Evolutionary conservation across 129 eudicot genomes (phyloP), one percentile per base, ranked within the genome.

Genomic region (Flaveria linearis): DNA sequence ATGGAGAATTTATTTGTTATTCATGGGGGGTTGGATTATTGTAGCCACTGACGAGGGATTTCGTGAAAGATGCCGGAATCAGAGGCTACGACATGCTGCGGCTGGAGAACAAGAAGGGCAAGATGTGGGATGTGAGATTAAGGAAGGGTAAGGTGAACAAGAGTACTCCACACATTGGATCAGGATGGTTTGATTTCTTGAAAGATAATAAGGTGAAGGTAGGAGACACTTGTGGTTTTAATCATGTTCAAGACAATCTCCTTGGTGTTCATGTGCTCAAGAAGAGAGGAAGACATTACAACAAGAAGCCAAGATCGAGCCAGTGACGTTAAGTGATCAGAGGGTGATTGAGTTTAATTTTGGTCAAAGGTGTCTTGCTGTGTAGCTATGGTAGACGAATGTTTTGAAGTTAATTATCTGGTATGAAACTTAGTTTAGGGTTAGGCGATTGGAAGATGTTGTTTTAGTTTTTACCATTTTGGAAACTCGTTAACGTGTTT

Each of bases 141-240:
- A 15, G 6, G 30, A 26, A 26, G 45, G 14, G 5, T 30, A 16
- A 9, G 33, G 10, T 2, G 61, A 1, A 25, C 28, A 10, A 5
- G 30, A 43, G 22, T 0, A 20, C 3, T 2, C 51, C 53, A 43
- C 6, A 16, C 17, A 12, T 68, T 12, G 20, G 28, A 20, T 9
- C 20, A 71, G 74, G 61, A 25, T 70, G 61, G 74, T 2, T 8
- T 9, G 30, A 30, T 18, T 72, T 72, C 30, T 0, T 33, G n/a
- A 72, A 17, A 55, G 76, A 52, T 50, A 72, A 72, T 53, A 72
- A 52, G 25, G 65, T 72, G 65, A 14, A 53, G n/a, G 5, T 72
- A 52, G 76, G 65, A 52, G 47, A 52, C 6, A 33, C 0, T 13
- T 53, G 65, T 53, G 49, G 1, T 16, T 3, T 72, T 72, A 33